Base-by-base conservation (phyloP, 371 early-diverging fungal species). In the Furculomyces boomerangus region DNA sequence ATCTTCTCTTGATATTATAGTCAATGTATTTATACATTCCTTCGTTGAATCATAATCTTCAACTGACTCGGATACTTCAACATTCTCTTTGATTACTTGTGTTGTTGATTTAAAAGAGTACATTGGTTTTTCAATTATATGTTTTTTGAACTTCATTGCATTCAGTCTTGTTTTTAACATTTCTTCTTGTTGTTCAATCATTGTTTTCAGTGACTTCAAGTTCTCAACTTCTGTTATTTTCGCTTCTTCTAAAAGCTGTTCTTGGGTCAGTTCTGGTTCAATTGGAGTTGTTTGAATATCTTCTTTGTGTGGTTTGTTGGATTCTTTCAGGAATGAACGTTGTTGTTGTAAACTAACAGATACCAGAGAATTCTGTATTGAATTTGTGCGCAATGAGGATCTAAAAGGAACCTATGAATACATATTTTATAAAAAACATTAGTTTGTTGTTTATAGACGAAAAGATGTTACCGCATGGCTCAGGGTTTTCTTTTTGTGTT, bases 231-330 rank as follows among this genome's bases (percentile, higher is more conserved):
- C 67, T 3, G 67, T 67, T 54, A 30, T 45, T 45, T 62, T 59
- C 10, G 67, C 67, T 31, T 67, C 67, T 24, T 67, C 66, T 30
- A 67, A 57, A 28, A 67, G 51, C 60, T 66, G 62, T 50, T 61
- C 62, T 30, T 67, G 67, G 3, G 67, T 64, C 2, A 66, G 63
- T 50, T 31, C 46, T 18, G 56, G 37, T 40, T 43, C 27, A 39
- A 10, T 24, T 29, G 27, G n/a, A 20, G 27, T 52, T 2, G 14
- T 20, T 2, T 24, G 40, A 5, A 25, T 40, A 27, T 14, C 28
- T 14, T 37, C 51, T 31, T 37, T 52, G 22, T 46, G 54, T 22
- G 50, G 29, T 43, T 60, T 57, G 44, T 56, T 65, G 14, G 48
- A 49, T 1, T 52, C 66, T 0, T 61, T 62, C 32, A 59, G 5